These are phyloP conservation scores for Aspergillus fijiensis DNA, from an alignment of 2,329 filamentous ascomycete species.

Conservation along the genomic window DNA sequence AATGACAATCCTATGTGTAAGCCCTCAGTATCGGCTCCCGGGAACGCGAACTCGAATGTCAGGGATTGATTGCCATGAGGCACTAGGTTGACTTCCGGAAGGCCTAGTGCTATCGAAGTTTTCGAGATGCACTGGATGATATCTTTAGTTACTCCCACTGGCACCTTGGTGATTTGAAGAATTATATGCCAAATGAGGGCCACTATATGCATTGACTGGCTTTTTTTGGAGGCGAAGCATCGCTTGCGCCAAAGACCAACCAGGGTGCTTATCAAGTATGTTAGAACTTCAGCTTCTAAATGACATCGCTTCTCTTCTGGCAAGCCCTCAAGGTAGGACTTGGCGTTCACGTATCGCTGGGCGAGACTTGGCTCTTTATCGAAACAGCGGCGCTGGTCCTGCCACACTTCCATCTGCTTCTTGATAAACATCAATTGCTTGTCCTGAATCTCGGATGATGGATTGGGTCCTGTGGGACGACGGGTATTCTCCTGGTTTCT, in stretches of 20 bases:
- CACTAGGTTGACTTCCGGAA: conserved; percentile 26
- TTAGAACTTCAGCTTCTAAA: conserved; percentile 48
- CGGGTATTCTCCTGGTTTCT: background rate
- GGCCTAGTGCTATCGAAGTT: conserved; percentile 31
- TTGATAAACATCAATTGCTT: background rate
- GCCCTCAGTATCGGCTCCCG: conserved; percentile 7
- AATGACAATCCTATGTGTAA: conserved; percentile 43
- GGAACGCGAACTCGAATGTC: conserved; percentile 25
- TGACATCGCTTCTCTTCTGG: conserved; percentile 24
- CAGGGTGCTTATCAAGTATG: conserved; percentile 29
- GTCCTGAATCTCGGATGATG: background rate
- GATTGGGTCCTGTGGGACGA: background rate
- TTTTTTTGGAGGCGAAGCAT: background rate
- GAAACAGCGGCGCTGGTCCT: background rate
- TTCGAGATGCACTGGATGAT: conserved; percentile 38
- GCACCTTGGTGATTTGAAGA: conserved; percentile 33
- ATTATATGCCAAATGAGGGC: conserved; percentile 42
- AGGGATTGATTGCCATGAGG: conserved; percentile 11
- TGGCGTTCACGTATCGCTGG: conserved; percentile 7
- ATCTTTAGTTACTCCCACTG: conserved; percentile 43
- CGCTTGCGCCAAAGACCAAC: conserved; percentile 20
- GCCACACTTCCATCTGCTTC: conserved; percentile 8
- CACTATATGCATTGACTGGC: background rate
- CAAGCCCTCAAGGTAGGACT: conserved; percentile 3
- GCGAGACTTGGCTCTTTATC: background rate